phyloP scores from a whole-genome alignment of 2,329 filamentous ascomycete genomes.

The Herpotrichia juniperi region DNA sequence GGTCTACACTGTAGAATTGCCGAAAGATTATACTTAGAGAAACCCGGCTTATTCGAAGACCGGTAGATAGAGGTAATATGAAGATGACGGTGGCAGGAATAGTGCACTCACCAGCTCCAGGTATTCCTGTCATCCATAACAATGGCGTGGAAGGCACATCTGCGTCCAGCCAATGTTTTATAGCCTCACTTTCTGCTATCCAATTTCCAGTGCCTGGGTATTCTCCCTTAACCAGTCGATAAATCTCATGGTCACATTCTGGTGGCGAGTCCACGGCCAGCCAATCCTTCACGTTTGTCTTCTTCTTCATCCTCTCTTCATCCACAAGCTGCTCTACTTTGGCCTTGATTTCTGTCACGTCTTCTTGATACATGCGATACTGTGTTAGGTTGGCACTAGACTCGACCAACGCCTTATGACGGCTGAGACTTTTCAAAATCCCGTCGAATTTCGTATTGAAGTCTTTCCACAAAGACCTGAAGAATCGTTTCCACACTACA shows the following conservation, averaged over 20 bases:
- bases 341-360: slow-evolving; percentile 17
- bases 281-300: slow-evolving; percentile 23
- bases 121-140: slow-evolving; percentile 26
- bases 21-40: no score
- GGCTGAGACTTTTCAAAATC: slow-evolving; percentile 30
- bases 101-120: slow-evolving; percentile 26
- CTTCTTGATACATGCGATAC: slow-evolving; percentile 22
- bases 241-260: slow-evolving; percentile 18
- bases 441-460: slow-evolving; percentile 35
- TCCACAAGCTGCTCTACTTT: slow-evolving; percentile 16
- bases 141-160: slow-evolving; percentile 11
- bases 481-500: slow-evolving; percentile 26
- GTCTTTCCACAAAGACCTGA: slow-evolving; percentile 33
- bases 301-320: slow-evolving; percentile 19
- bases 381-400: slow-evolving; percentile 23
- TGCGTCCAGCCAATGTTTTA: slow-evolving; percentile 25
- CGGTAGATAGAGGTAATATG: no score
- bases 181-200: slow-evolving; percentile 24
- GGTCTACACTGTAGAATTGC: no score
- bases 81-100: not conserved
- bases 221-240: slow-evolving; percentile 9
- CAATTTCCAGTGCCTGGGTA: slow-evolving; percentile 22
- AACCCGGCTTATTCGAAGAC: no score
- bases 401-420: slow-evolving; percentile 34
- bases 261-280: slow-evolving; percentile 18